Conservation (phyloP, 768 basidiomycete species). For the Tulasnella sp. region DNA sequence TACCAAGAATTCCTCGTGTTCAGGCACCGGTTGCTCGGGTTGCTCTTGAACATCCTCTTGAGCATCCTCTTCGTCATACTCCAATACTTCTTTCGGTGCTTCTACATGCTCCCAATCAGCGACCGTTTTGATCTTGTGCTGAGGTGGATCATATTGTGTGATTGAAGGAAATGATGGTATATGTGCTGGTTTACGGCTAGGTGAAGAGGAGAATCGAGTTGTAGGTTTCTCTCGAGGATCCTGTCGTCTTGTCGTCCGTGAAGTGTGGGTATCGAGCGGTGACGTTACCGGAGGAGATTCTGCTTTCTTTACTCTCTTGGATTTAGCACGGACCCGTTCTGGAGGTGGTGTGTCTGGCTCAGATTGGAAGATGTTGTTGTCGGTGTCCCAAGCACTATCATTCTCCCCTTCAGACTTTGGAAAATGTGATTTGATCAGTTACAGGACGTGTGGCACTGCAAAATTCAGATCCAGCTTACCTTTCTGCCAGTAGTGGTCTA, state of each 20-base stretch:
- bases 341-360: slow-evolving; percentile 42
- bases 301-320: too few species aligned
- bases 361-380: slow-evolving; percentile 81
- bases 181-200: too few species aligned
- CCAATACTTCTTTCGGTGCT: background rate
- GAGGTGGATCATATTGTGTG: too few species aligned
- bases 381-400: slow-evolving; percentile 75
- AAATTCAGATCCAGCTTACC: too few species aligned
- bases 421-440: background rate
- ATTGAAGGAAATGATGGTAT: too few species aligned
- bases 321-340: too few species aligned
- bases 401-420: slow-evolving; percentile 26
- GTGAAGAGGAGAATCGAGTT: slow-evolving; percentile 54
- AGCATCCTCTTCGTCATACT: slow-evolving; percentile 12
- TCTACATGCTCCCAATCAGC: too few species aligned
- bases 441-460: too few species aligned
- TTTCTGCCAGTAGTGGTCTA: too few species aligned
- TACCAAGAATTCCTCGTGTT: slow-evolving; percentile 39
- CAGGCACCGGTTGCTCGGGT: slow-evolving; percentile 43
- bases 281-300: background rate
- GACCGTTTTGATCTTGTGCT: too few species aligned
- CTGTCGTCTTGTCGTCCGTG: background rate
- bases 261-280: background rate
- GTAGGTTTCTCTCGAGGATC: slow-evolving; percentile 33
- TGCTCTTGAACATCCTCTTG: slow-evolving; percentile 26